A percentile compares a stretch with the other conserved stretches of the same genome.
phyloP scores from a whole-genome alignment of 2,329 filamentous ascomycete genomes.

The Sporothrix mexicana region DNA sequence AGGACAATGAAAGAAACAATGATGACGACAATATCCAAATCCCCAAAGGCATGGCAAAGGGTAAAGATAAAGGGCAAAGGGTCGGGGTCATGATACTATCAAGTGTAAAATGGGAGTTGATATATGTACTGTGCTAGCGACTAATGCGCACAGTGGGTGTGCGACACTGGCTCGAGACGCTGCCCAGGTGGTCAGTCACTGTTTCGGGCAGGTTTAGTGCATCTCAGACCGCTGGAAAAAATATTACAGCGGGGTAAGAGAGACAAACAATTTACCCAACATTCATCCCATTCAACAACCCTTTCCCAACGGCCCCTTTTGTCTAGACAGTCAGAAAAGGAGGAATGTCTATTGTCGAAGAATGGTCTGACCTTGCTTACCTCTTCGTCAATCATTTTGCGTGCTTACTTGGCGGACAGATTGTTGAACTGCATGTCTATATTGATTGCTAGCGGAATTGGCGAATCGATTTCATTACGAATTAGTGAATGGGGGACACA shows the following conservation, averaged over 20 bases:
- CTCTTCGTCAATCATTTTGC: background rate
- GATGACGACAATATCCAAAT: conserved; percentile 6
- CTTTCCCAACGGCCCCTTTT: background rate
- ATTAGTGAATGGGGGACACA: conserved; percentile 9
- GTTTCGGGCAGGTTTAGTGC: conserved; percentile 1
- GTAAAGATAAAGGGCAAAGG: background rate
- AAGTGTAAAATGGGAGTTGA: background rate
- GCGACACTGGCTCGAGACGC: background rate
- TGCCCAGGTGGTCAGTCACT: background rate
- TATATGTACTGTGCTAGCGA: conserved; percentile 3
- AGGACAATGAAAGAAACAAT: conserved; percentile 17
- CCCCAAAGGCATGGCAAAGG: conserved; percentile 4
- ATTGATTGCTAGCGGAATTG: background rate
- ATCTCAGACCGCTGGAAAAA: background rate
- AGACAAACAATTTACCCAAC: background rate
- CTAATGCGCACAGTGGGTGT: background rate
- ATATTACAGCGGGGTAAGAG: background rate
- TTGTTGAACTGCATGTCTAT: background rate
- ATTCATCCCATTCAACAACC: background rate
- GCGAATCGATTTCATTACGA: background rate
- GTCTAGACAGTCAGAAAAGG: background rate
- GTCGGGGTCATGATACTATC: background rate
- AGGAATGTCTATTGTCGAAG: background rate
- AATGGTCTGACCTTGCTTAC: background rate
- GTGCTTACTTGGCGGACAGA: background rate